Evolutionary conservation across 2,329 filamentous ascomycete genomes (phyloP).

Genomic region (Diplodia intermedia): DNA sequence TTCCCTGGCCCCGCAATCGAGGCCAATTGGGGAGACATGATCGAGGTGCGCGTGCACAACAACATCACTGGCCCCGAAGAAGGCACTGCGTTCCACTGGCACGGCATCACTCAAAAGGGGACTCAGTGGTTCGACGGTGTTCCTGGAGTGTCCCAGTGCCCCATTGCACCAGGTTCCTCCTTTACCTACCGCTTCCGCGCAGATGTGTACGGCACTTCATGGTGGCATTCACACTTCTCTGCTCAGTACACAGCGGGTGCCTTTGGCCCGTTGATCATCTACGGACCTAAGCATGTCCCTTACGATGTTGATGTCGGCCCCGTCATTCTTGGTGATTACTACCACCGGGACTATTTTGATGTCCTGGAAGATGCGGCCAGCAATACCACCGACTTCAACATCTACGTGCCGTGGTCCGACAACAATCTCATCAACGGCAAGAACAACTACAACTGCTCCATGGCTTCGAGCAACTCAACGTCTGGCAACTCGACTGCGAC

Average conservation of each 20-base stretch:
- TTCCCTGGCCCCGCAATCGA: too few species aligned
- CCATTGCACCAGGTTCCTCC: background rate
- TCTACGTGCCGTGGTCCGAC: too few species aligned
- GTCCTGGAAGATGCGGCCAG: too few species aligned
- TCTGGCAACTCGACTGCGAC: too few species aligned
- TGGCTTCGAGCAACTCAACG: too few species aligned
- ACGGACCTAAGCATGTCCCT: background rate
- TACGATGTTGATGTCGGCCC: background rate
- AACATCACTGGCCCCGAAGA: background rate
- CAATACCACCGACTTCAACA: too few species aligned
- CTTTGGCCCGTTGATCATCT: background rate
- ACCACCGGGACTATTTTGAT: too few species aligned
- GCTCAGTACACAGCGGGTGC: background rate
- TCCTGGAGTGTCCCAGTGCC: background rate
- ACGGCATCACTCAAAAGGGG: background rate
- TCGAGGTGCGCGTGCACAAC: background rate
- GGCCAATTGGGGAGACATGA: too few species aligned
- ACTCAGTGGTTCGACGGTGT: background rate
- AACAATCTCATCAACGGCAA: constrained; percentile 41
- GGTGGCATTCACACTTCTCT: background rate
- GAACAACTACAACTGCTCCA: constrained; percentile 40
- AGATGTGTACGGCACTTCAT: background rate
- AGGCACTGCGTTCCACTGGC: background rate
- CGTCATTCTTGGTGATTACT: background rate
- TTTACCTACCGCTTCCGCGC: background rate